A percentile compares a stretch with the other conserved stretches of the same genome.
Evolutionary conservation across 768 basidiomycete species (phyloP).

Genomic region (Lactifluus hygrophoroides): DNA sequence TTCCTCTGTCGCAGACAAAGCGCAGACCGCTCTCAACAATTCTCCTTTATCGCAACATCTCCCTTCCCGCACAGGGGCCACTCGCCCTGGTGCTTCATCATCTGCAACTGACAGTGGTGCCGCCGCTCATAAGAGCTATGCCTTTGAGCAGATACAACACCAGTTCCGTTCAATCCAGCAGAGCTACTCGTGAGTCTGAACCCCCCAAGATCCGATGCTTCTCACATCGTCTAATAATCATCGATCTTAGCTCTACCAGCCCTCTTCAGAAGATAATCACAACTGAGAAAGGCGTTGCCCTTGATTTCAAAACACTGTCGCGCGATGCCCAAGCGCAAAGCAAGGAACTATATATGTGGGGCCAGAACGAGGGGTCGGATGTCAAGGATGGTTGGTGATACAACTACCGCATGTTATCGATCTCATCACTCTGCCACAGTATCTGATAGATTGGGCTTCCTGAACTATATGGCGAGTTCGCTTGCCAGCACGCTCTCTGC

Average conservation of each 20-base stretch:
- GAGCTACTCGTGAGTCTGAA: slow-evolving; percentile 51
- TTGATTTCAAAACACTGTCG: slow-evolving; percentile 60
- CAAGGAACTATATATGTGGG: slow-evolving; percentile 84
- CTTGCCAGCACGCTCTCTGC: slow-evolving; percentile 51
- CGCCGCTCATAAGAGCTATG: slow-evolving; percentile 38
- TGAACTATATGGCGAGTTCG: slow-evolving; percentile 70
- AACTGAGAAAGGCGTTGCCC: slow-evolving; percentile 63
- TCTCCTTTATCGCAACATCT: slow-evolving; percentile 50
- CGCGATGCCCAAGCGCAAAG: slow-evolving; percentile 64
- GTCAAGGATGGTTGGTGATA: slow-evolving; percentile 60
- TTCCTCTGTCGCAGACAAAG: slow-evolving; percentile 64
- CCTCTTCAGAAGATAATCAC: slow-evolving; percentile 78
- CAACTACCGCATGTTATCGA: neutral
- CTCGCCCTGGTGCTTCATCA: slow-evolving; percentile 22
- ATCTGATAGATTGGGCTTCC: slow-evolving; percentile 71
- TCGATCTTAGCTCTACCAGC: slow-evolving; percentile 38
- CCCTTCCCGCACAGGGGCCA: slow-evolving; percentile 31
- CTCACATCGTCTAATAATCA: neutral
- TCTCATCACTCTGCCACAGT: slow-evolving; percentile 29
- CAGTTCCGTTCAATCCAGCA: slow-evolving; percentile 67
- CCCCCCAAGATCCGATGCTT: neutral
- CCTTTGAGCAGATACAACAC: slow-evolving; percentile 57
- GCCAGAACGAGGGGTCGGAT: slow-evolving; percentile 61
- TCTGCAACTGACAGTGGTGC: slow-evolving; percentile 14
- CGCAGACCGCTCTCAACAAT: slow-evolving; percentile 59